Evolutionary conservation across 345 rosid genomes (phyloP), one percentile per base, ranked within the genome.

Genomic region (Eucalyptus curtisii): DNA sequence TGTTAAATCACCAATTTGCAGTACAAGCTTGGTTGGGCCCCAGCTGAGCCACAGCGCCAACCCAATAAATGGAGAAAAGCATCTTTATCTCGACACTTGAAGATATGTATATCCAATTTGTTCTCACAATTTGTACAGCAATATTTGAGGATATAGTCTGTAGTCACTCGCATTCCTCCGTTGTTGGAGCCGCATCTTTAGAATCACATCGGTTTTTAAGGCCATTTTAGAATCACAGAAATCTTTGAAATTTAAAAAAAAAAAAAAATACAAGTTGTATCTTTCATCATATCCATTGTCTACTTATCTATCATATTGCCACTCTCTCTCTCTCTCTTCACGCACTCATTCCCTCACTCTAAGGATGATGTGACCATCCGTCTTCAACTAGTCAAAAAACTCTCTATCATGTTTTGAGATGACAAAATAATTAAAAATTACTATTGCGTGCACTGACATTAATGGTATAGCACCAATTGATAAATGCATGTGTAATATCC

Each of bases 381-480:
- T 64, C 76, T 64, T 64, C 76, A 64, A n/a, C 76, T 13, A 1
- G 19, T 8, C 16, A 4, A 2, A 64, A 64, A 64, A n/a, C 20
- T n/a, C 19, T 15, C 37, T n/a, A 64, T 3, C 37, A 64, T n/a
- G 20, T 14, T n/a, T 64, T 14, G 19, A 64, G 10, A n/a, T 4
- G 40, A 15, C 37, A n/a, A 64, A 64, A 64, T n/a, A n/a, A 64
- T 64, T n/a, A 15, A 14, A n/a, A 16, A n/a, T 14, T n/a, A n/a
- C 0, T n/a, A 7, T 13, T 7, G 40, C 0, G 2, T 64, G 12
- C 61, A 55, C 30, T 5, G 5, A n/a, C 20, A 14, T n/a, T n/a
- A n/a, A 30, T 14, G 10, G 3, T 2, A 10, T n/a, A 15, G 40
- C 10, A 64, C 20, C 19, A 0, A 14, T n/a, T 14, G 20, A 15